Evolutionary conservation across 305 asterid genomes (phyloP), one percentile per base, ranked within the genome.

Genomic region (Coffea humblotiana): DNA sequence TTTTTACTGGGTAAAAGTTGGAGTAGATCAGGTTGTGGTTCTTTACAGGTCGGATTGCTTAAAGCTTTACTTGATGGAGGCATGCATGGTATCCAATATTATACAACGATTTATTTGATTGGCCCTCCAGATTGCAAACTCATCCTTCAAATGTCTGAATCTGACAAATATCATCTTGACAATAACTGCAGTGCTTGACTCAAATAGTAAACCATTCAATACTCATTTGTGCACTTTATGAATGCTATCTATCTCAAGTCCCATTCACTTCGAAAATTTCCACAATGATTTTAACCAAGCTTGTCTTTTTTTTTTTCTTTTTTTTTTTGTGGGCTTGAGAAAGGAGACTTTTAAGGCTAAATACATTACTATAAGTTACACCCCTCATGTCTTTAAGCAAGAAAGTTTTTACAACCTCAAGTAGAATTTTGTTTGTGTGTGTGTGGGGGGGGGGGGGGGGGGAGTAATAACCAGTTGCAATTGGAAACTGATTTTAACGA

Each of bases 31-130:
- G 60, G 80, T 47, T 65, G 32, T 69, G 25, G 74, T 21, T 9
- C 80, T 77, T 77, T 77, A 65, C 80, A 66, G 73, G 60, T 37
- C 54, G 74, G 74, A 77, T 29, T 21, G 19, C 67, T 54, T 65
- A 16, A 48, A 77, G 47, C 73, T 77, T 65, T 64, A 48, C 14
- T 77, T 77, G n/a, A 75, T 23, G 52, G 71, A 12, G 48, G 58
- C 40, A 75, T 14, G 37, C 58, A 49, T 27, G 64, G 76, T 21
- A 51, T 72, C 76, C 76, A 3, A 72, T 72, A 29, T 15, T 51
- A 29, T n/a, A 64, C 27, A 9, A 63, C 5, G 29, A 27, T n/a
- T 14, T 65, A 3, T 65, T 65, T 27, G 43, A 65, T 11, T 65
- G 37, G 21, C 70, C 40, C 2, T 19, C 19, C 40, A 27, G 27